Conservation (phyloP, 2,329 filamentous ascomycete genomes). For the Metarhizium rileyi region DNA sequence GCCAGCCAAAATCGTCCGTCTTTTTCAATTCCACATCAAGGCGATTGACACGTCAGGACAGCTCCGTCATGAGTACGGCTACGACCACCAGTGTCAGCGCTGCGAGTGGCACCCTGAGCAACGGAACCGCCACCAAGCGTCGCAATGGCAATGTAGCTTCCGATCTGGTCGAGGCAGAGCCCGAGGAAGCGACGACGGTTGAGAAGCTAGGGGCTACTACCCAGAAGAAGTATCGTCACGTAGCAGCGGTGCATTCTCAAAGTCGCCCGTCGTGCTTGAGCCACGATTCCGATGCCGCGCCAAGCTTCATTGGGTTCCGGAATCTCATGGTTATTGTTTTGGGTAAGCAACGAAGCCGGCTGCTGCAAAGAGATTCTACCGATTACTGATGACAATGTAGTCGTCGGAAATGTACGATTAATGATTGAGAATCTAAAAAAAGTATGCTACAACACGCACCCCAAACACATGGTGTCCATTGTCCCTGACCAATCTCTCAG, state of each 20-base stretch:
- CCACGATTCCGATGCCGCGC: constrained; percentile 63
- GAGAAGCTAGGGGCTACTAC: constrained; percentile 13
- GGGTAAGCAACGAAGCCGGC: constrained; percentile 38
- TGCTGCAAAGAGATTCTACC: not conserved
- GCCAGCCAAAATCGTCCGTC: not conserved
- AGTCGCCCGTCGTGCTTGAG: constrained; percentile 71
- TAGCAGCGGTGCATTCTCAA: constrained; percentile 72
- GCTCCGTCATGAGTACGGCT: constrained; percentile 29
- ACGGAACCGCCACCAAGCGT: constrained; percentile 10
- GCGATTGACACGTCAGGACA: not conserved
- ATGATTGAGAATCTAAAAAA: constrained; percentile 97
- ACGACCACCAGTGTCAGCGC: constrained; percentile 27
- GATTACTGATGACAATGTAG: constrained; percentile 29
- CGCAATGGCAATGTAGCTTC: constrained; percentile 5
- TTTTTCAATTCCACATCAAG: not conserved
- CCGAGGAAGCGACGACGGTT: constrained; percentile 13
- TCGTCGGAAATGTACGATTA: constrained; percentile 85
- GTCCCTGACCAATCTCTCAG: constrained; percentile 32
- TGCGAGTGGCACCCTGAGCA: constrained; percentile 13
- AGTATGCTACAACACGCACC: constrained; percentile 32
- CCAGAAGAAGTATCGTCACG: constrained; percentile 73
- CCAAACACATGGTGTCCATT: not conserved
- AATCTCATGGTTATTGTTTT: constrained; percentile 94
- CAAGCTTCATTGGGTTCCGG: constrained; percentile 86
- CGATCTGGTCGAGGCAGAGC: constrained; percentile 19